Evolutionary conservation across 2,329 filamentous ascomycete species (phyloP), one percentile per base, ranked within the genome.

Genomic region (Cladosporium sp.): DNA sequence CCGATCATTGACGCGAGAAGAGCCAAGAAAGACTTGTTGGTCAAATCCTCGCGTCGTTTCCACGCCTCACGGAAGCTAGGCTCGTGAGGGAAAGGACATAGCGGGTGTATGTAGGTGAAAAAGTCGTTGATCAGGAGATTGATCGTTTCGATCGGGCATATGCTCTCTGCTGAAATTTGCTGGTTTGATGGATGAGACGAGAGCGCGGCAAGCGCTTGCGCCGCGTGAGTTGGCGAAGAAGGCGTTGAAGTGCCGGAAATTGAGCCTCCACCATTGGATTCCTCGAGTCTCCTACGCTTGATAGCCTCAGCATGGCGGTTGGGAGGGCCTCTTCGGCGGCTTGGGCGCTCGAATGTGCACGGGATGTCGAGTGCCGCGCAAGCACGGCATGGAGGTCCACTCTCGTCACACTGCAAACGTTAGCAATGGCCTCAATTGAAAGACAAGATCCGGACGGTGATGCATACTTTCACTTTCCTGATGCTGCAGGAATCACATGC

Each of bases 101-200:
- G 83, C 1, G 91, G 91, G 71, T 93, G 89, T 62, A 93, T 89
- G 75, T 92, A 92, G 21, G 89, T 92, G 78, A 93, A 93, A 82
- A 91, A 93, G 79, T 93, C 91, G 75, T 93, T 89, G 65, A 93
- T 85, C 18, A 93, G 82, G 2, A 89, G 83, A 71, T 89, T 84
- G 62, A 93, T 80, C 12, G 89, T 86, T 8, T 86, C 84, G 76
- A 89, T 82, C 0, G 90, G 88, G 49, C 89, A 90, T 67, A 93
- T 92, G 1, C 85, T 82, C 73, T 93, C 91, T 57, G 88, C 84
- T 3, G 85, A 86, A 11, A 85, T 76, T 50, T 80, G 78, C 23
- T 73, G 73, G 21, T 71, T 68, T 23, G 82, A 78, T 5, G 80
- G 77, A 67, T 80, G 79, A 18, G 80, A 79, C 35, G 81, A 78